Conservation (phyloP, 1,139 yeast genomes). For the Kodamaea sp. region DNA sequence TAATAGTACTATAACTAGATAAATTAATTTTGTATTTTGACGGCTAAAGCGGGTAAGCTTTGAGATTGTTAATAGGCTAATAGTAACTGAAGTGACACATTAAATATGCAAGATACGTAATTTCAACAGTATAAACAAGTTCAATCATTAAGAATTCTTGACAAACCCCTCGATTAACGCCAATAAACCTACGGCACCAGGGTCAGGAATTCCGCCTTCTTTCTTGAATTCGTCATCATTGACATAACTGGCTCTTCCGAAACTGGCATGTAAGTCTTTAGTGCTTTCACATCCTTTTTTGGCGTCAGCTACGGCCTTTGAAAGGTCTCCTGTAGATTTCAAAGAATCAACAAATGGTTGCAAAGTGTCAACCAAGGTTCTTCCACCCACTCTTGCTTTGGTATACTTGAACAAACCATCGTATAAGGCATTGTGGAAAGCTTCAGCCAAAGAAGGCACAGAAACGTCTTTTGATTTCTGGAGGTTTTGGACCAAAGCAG, state of each 20-base stretch:
- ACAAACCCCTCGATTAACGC: constrained; percentile 62
- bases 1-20: too few relatives aligned
- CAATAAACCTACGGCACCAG: constrained; percentile 86
- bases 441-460: constrained; percentile 23
- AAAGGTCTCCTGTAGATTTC: constrained; percentile 47
- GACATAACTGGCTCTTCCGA: constrained; percentile 93
- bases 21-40: too few relatives aligned
- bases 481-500: constrained; percentile 53
- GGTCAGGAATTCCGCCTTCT: constrained; percentile 79
- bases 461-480: constrained; percentile 31
- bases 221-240: constrained; percentile 52
- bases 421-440: constrained; percentile 50
- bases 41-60: too few relatives aligned
- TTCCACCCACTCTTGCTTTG: constrained; percentile 85
- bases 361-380: constrained; percentile 84
- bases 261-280: constrained; percentile 72
- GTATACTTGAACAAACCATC: constrained; percentile 76
- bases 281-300: constrained; percentile 76
- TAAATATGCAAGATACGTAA: too few relatives aligned
- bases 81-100: too few relatives aligned
- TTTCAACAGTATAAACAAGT: too few relatives aligned
- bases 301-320: constrained; percentile 68
- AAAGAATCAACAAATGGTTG: constrained; percentile 81
- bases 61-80: too few relatives aligned
- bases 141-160: not conserved